Evolutionary conservation across 2,329 filamentous ascomycete species (phyloP).

Genomic region (Hypoxylon sp.): DNA sequence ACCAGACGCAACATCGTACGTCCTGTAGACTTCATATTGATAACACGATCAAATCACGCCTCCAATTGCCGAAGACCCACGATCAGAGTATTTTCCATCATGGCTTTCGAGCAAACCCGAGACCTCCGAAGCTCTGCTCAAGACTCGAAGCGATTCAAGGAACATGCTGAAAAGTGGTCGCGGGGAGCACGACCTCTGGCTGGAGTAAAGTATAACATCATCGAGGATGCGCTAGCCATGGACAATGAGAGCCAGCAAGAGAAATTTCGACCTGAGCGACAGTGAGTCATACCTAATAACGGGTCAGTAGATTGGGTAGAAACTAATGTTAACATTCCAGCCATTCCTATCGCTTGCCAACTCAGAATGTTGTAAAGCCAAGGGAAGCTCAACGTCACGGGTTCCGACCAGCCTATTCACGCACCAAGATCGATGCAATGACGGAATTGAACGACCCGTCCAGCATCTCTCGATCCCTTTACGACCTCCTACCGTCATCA

Average conservation of each 20-base stretch:
- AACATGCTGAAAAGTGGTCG: slow-evolving; percentile 54
- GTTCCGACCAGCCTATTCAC: slow-evolving; percentile 44
- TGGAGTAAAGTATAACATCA: slow-evolving; percentile 38
- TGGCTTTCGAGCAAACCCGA: slow-evolving; percentile 47
- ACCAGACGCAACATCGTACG: slow-evolving; percentile 9
- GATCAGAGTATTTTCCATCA: slow-evolving; percentile 24
- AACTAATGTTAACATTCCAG: slow-evolving; percentile 19
- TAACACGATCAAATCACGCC: too few relatives aligned
- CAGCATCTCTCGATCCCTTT: slow-evolving; percentile 48
- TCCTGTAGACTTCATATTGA: too few relatives aligned
- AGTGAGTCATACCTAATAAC: slow-evolving; percentile 44
- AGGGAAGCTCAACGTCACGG: slow-evolving; percentile 36
- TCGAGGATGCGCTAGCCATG: slow-evolving; percentile 23
- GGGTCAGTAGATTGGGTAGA: background rate
- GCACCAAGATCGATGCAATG: slow-evolving; percentile 47
- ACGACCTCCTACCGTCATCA: slow-evolving; percentile 46
- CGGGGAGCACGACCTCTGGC: slow-evolving; percentile 47
- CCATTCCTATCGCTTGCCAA: slow-evolving; percentile 28
- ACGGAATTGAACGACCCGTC: slow-evolving; percentile 50
- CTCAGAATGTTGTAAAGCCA: slow-evolving; percentile 52
- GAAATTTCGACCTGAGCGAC: slow-evolving; percentile 50
- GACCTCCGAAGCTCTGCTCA: slow-evolving; percentile 55
- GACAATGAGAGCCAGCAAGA: slow-evolving; percentile 45
- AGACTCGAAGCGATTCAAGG: slow-evolving; percentile 56
- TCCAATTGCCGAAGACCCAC: background rate